Evolutionary conservation across 2,329 filamentous ascomycete species (phyloP).

Genomic region (Aspergillus niger): DNA sequence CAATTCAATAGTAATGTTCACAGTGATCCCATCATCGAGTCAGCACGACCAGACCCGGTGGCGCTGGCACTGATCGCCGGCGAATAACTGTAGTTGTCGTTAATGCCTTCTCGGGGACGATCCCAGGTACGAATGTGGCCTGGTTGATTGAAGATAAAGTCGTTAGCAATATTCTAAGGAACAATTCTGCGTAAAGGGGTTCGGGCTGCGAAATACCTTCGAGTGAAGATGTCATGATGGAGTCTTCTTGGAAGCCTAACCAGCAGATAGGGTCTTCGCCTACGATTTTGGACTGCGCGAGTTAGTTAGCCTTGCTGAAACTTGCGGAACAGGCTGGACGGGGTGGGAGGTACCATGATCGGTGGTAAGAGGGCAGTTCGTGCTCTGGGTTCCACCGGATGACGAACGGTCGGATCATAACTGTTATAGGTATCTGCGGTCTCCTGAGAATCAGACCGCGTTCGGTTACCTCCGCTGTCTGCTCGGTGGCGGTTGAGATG

Average conservation of each 20-base stretch:
- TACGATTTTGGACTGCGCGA: constrained; percentile 70
- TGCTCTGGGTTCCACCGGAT: constrained; percentile 81
- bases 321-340: background rate
- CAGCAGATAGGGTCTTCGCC: constrained; percentile 86
- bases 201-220: constrained; percentile 61
- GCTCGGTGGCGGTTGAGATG: constrained; percentile 62
- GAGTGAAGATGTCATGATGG: constrained; percentile 89
- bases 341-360: constrained; percentile 67
- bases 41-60: constrained; percentile 17
- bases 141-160: constrained; percentile 37
- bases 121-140: constrained; percentile 77
- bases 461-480: constrained; percentile 59
- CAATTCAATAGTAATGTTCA: constrained; percentile 5
- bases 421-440: constrained; percentile 49
- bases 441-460: constrained; percentile 71
- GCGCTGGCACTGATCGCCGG: constrained; percentile 20
- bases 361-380: constrained; percentile 85
- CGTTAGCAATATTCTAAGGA: constrained; percentile 12
- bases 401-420: constrained; percentile 65
- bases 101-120: constrained; percentile 56
- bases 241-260: constrained; percentile 90
- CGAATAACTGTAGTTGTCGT: constrained; percentile 28
- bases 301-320: constrained; percentile 17
- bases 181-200: constrained; percentile 4
- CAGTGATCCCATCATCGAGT: constrained; percentile 22